Base-by-base conservation (phyloP, 176 grass and related monocot genomes). In the Carex littledalei region DNA sequence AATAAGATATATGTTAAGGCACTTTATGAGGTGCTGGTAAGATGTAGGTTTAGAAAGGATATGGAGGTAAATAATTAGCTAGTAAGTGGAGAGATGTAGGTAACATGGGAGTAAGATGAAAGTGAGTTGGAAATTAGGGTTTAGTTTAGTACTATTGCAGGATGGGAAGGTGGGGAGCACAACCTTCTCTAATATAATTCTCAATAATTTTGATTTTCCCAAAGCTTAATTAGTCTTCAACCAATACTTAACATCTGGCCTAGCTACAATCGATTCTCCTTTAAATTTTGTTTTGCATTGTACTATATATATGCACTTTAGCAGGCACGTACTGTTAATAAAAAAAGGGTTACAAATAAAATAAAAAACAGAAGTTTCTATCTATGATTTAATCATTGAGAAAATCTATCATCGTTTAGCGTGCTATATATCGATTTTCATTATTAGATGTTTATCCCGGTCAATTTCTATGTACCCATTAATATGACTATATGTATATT, bases 61-160 rank as follows among this genome's bases (percentile, higher is more conserved):
- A 21, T n/a, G 73, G 14, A 24, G 37, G 32, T 67, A 55, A 86
- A 78, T 81, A 63, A 82, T 45, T 55, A 85, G 22, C n/a, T 35
- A 32, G 65, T 81, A 7, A 71, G 39, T 58, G 71, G 83, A 85
- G 77, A 39, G 43, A 49, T 76, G 39, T 84, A 77, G 47, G 57
- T 77, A 85, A 85, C 84, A 87, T 37, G 71, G 58, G 57, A 52
- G 49, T 87, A 55, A 88, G 64, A 84, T 73, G 41, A 20, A 66
- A 64, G 72, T 60, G 57, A 77, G 83, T 89, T 80, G 78, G 77
- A 65, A 81, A 67, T 97, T 94, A 94, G 86, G 88, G 81, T 91
- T 93, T 88, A 63, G 81, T 52, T 67, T 80, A 47, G 59, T 70
- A 83, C 62, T 76, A 85, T 32, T 83, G 35, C 15, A 21, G 9